Evolutionary conservation across 257 asterid genomes (phyloP).

Genomic region (Eucommia ulmoides): DNA sequence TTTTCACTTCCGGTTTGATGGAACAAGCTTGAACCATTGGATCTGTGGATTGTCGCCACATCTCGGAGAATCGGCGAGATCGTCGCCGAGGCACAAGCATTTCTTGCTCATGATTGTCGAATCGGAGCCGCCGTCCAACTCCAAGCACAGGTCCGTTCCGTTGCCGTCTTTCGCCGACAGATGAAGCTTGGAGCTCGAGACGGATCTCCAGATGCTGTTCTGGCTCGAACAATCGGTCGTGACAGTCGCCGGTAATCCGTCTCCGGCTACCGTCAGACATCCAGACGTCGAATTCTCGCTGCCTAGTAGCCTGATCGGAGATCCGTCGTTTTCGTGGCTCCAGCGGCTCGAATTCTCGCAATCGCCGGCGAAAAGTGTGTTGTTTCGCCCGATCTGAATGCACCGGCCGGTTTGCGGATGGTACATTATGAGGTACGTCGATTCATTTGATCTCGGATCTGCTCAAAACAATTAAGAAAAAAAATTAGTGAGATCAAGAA

Average conservation of each 20-base stretch:
- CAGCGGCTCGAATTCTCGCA: slow-evolving; percentile 22
- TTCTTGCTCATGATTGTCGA: slow-evolving; percentile 20
- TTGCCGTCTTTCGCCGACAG: slow-evolving; percentile 21
- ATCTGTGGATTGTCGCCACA: slow-evolving; percentile 13
- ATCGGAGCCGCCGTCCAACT: slow-evolving; percentile 16
- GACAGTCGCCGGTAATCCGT: slow-evolving; percentile 25
- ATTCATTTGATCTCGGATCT: slow-evolving; percentile 21
- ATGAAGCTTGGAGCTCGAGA: slow-evolving; percentile 14
- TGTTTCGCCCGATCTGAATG: slow-evolving; percentile 4
- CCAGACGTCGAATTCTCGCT: slow-evolving; percentile 7
- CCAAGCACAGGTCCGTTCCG: slow-evolving; percentile 37
- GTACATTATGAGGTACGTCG: slow-evolving; percentile 14
- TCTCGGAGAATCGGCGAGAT: background rate
- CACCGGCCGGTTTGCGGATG: slow-evolving; percentile 32
- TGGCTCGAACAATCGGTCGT: slow-evolving; percentile 18
- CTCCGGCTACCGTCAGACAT: slow-evolving; percentile 26
- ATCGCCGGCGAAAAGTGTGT: slow-evolving; percentile 6
- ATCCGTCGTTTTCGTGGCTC: slow-evolving; percentile 9
- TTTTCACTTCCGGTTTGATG: slow-evolving; percentile 8
- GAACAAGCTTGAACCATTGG: slow-evolving; percentile 36
- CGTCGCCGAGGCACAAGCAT: slow-evolving; percentile 16
- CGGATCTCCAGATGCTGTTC: slow-evolving; percentile 19
- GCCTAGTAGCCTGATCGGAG: slow-evolving; percentile 21
- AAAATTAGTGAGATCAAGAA: background rate
- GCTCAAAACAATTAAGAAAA: background rate